Percentiles rank a stretch among this genome's conserved stretches.
Conservation (phyloP, 2,329 filamentous ascomycete species). For the Xylaria hypoxylon region DNA sequence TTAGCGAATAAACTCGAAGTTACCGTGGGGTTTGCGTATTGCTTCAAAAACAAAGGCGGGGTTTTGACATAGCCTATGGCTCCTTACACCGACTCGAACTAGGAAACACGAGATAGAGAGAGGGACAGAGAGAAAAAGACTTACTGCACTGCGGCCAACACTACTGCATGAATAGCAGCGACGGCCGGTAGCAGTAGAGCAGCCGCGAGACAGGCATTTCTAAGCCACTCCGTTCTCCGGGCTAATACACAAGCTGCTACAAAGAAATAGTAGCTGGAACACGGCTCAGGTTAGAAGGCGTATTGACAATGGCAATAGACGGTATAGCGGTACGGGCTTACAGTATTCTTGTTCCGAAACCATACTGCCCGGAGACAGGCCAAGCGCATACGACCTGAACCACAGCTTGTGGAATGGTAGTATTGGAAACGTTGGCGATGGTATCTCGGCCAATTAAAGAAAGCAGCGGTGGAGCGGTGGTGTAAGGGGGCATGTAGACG, state of each 20-base stretch:
- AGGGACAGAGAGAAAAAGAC: not conserved
- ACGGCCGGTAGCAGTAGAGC: constrained; percentile 72
- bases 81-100: not conserved
- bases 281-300: constrained; percentile 14
- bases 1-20: constrained; percentile 12
- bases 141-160: constrained; percentile 67
- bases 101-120: too few species aligned
- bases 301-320: not conserved
- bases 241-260: constrained; percentile 72
- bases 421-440: constrained; percentile 39
- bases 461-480: constrained; percentile 47
- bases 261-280: constrained; percentile 68
- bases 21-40: not conserved
- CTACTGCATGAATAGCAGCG: constrained; percentile 72
- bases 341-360: constrained; percentile 55
- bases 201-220: constrained; percentile 71
- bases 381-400: constrained; percentile 56
- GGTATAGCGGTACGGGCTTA: constrained; percentile 42
- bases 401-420: constrained; percentile 41
- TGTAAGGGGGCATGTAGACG: constrained; percentile 53
- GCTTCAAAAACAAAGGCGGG: not conserved
- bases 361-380: constrained; percentile 58
- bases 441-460: constrained; percentile 41
- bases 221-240: constrained; percentile 71
- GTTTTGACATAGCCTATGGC: not conserved